Evolutionary conservation across 768 basidiomycete genomes (phyloP).

Genomic region (Suillus plorans): DNA sequence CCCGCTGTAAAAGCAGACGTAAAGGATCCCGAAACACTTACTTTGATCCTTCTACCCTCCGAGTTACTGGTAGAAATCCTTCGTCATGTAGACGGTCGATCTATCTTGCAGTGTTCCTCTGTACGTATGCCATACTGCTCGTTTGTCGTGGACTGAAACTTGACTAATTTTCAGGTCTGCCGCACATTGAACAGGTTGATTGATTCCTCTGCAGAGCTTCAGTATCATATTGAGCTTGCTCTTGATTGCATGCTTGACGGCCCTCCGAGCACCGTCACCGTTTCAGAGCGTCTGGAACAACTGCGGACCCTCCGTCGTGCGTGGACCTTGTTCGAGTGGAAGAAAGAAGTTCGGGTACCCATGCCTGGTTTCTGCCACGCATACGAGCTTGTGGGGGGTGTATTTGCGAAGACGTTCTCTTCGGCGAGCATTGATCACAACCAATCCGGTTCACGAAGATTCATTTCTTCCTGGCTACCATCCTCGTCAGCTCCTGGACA

Average conservation of each 20-base stretch:
- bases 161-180: constrained; percentile 21
- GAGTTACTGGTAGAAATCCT: constrained; percentile 5
- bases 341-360: constrained; percentile 20
- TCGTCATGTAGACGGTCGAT: neutral
- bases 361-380: constrained; percentile 42
- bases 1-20: neutral
- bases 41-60: neutral
- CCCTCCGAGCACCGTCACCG: constrained; percentile 11
- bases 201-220: constrained; percentile 31
- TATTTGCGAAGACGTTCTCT: constrained; percentile 47
- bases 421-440: constrained; percentile 12
- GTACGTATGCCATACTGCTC: neutral
- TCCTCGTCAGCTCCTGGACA: constrained; percentile 9
- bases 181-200: constrained; percentile 17
- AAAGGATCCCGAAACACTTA: neutral
- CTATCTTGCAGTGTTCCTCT: constrained; percentile 6
- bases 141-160: neutral
- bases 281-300: constrained; percentile 32
- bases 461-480: constrained; percentile 23
- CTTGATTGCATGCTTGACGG: constrained; percentile 36
- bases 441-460: constrained; percentile 26
- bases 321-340: constrained; percentile 36
- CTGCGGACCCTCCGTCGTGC: constrained; percentile 35
- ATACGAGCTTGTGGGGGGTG: constrained; percentile 61
- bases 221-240: constrained; percentile 39